Evolutionary conservation across 306 rosid species (phyloP).

Genomic region (Prunus mira): DNA sequence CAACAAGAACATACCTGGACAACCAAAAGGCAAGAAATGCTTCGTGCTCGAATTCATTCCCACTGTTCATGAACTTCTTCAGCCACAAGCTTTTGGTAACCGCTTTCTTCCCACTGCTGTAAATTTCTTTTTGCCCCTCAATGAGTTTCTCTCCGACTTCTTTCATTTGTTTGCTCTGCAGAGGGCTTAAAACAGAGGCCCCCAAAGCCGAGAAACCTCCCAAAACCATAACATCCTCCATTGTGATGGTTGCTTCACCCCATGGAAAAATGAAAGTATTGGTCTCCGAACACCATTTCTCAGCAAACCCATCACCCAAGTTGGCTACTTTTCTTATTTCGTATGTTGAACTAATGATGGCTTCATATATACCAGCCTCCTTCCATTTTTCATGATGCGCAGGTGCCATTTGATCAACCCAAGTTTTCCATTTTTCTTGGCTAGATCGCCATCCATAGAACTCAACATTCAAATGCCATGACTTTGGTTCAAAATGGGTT

Average conservation of each 20-base stretch:
- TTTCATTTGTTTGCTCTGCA: constrained; percentile 25
- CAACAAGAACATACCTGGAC: constrained; percentile 33
- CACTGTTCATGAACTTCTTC: constrained; percentile 23
- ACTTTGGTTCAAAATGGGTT: not conserved
- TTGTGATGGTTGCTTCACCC: constrained; percentile 33
- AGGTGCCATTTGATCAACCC: constrained; percentile 18
- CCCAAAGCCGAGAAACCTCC: constrained; percentile 40
- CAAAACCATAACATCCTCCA: constrained; percentile 27
- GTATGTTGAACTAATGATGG: constrained; percentile 14
- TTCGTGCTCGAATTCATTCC: constrained; percentile 49
- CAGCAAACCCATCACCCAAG: constrained; percentile 9
- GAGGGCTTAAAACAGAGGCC: constrained; percentile 24
- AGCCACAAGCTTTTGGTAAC: constrained; percentile 15
- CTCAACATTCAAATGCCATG: not conserved
- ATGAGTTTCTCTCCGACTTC: constrained; percentile 19
- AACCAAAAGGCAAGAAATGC: constrained; percentile 53
- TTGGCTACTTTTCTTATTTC: not conserved
- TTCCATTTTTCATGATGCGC: constrained; percentile 34
- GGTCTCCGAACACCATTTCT: constrained; percentile 22
- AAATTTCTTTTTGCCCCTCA: not conserved
- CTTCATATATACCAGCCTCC: constrained; percentile 14
- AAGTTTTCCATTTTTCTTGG: constrained; percentile 1
- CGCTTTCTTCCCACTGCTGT: no score
- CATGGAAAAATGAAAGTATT: constrained; percentile 25
- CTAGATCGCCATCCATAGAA: constrained; percentile 2